Percentiles rank a stretch among this genome's conserved stretches.
These are phyloP conservation scores for Butyriboletus loyo DNA, from an alignment of 768 basidiomycete species.

Conservation along the genomic window DNA sequence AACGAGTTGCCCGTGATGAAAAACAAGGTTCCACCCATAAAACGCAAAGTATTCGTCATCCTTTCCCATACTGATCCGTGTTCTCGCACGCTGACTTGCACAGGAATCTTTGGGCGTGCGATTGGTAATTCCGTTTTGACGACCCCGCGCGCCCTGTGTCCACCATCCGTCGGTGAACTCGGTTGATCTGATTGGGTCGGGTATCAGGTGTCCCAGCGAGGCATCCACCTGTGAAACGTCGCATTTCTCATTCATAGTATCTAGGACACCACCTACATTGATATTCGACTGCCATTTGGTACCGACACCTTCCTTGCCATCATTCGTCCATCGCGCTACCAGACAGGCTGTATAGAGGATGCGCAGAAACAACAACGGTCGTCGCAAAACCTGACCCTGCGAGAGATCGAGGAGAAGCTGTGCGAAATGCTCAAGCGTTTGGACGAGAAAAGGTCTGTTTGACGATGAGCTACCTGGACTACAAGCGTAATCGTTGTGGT, in stretches of 20 bases:
- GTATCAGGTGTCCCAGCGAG: not conserved
- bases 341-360: too few relatives aligned
- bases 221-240: not conserved
- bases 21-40: not conserved
- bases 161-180: not conserved
- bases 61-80: not conserved
- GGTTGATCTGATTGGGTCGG: not conserved
- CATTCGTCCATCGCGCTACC: not conserved
- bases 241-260: not conserved
- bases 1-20: not conserved
- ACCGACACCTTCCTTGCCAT: not conserved
- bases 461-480: too few relatives aligned
- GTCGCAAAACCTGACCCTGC: too few relatives aligned
- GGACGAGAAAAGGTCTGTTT: too few relatives aligned
- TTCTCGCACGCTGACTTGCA: not conserved
- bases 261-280: too few relatives aligned
- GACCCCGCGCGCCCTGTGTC: not conserved
- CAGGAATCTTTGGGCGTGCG: not conserved
- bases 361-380: too few relatives aligned
- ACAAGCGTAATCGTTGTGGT: too few relatives aligned
- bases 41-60: not conserved
- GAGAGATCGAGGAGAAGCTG: too few relatives aligned
- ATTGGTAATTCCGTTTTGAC: not conserved
- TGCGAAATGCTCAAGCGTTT: too few relatives aligned
- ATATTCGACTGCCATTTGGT: too few relatives aligned